phyloP scores from a whole-genome alignment of 768 basidiomycete species.

The Cystobasidiopsis lactophilus region DNA sequence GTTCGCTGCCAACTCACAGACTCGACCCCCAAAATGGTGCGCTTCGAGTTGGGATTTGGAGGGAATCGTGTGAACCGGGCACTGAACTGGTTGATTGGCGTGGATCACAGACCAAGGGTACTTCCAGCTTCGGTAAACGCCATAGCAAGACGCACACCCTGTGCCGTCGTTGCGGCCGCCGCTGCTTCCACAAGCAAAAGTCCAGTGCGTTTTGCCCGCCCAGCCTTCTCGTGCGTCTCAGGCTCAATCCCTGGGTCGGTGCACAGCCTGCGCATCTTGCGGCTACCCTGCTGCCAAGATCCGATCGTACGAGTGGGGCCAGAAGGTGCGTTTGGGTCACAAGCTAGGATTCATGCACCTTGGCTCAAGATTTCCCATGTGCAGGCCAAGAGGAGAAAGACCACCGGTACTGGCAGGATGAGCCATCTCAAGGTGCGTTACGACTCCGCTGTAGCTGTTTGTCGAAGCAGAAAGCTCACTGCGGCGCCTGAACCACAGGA shows the following conservation, averaged over 20 bases:
- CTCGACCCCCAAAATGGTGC: too few relatives aligned
- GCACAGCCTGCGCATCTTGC: conserved; percentile 72
- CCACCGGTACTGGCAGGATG: conserved; percentile 95
- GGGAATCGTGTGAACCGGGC: not conserved
- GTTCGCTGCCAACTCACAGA: too few relatives aligned
- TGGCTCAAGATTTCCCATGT: too few relatives aligned
- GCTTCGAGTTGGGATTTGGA: not conserved
- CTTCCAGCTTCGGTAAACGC: conserved; percentile 7
- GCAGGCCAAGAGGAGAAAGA: conserved; percentile 99
- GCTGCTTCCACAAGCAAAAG: conserved; percentile 38
- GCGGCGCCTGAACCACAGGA: too few relatives aligned
- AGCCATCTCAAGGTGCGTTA: conserved; percentile 52
- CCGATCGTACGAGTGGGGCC: conserved; percentile 91
- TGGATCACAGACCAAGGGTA: conserved; percentile 15
- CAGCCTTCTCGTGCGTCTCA: not conserved
- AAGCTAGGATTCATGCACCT: too few relatives aligned
- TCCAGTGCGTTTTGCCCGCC: not conserved
- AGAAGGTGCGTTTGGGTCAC: too few relatives aligned
- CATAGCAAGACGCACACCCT: conserved; percentile 22
- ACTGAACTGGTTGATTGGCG: not conserved
- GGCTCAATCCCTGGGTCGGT: not conserved
- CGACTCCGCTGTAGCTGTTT: too few relatives aligned
- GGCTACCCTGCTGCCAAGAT: conserved; percentile 91
- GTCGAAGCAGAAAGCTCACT: too few relatives aligned
- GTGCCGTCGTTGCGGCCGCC: conserved; percentile 87